Conservation (phyloP, 495 filamentous ascomycete species). For the Aspergillus sparsus region DNA sequence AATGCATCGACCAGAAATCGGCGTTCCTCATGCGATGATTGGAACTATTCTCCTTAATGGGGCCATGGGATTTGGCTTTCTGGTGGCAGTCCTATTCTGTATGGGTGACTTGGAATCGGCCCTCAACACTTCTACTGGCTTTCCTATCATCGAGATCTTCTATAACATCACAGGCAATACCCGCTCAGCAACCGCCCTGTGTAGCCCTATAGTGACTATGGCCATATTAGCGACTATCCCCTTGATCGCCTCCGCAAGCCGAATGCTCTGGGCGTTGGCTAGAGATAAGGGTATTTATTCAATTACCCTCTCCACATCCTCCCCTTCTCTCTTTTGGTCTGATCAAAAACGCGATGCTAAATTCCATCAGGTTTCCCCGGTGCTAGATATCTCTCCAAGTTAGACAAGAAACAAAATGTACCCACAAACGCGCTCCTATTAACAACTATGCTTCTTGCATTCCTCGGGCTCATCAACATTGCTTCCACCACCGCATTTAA, state of each 20-base stretch:
- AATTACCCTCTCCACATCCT: neutral
- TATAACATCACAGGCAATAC: neutral
- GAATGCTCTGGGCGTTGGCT: conserved; percentile 12
- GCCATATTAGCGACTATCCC: neutral
- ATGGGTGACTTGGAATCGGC: conserved; percentile 9
- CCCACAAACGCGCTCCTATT: neutral
- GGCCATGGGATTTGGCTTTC: neutral
- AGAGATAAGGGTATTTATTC: conserved; percentile 5
- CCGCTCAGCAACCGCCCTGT: neutral
- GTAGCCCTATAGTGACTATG: neutral
- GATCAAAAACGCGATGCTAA: neutral
- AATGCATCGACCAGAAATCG: neutral
- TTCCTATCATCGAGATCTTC: conserved; percentile 15
- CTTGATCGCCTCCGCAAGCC: conserved; percentile 4
- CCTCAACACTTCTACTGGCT: conserved; percentile 3
- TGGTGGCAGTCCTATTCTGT: conserved; percentile 11
- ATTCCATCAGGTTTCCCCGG: neutral
- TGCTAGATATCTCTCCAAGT: neutral
- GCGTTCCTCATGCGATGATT: neutral
- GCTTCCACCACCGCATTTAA: conserved; percentile 58
- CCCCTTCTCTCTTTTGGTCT: neutral
- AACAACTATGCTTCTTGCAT: neutral
- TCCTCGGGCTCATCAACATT: conserved; percentile 52
- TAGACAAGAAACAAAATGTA: neutral
- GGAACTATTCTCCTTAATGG: neutral